These are phyloP conservation scores for Colletotrichum lentis DNA, from an alignment of 2,329 filamentous ascomycete species.

Conservation along the genomic window DNA sequence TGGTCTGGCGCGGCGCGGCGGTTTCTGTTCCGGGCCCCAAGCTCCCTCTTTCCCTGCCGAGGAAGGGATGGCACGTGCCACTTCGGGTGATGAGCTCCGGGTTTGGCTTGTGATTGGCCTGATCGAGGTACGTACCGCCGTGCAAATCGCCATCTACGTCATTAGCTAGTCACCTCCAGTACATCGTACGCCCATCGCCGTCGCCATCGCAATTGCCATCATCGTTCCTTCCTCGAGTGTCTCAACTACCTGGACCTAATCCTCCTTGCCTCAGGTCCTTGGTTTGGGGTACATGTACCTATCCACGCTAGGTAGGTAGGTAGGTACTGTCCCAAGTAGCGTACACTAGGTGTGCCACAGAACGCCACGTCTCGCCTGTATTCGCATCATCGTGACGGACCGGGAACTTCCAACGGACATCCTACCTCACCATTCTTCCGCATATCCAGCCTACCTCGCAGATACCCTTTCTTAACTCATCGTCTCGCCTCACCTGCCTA, in stretches of 20 bases:
- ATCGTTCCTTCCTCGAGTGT: no score
- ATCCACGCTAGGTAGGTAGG: no score
- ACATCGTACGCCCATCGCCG: neutral
- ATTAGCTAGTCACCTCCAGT: constrained; percentile 20
- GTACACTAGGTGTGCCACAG: no score
- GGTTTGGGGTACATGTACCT: no score
- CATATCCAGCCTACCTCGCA: neutral
- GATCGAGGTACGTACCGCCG: neutral
- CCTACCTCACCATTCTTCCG: neutral
- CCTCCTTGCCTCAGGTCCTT: no score
- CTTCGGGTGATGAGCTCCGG: neutral
- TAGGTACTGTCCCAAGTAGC: no score
- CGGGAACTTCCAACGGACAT: constrained; percentile 6
- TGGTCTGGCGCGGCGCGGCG: neutral
- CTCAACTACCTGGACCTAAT: no score
- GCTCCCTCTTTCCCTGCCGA: neutral
- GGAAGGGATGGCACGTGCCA: neutral
- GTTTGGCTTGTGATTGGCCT: neutral
- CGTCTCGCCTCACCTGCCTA: neutral
- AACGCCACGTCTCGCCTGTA: no score
- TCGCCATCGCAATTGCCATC: no score
- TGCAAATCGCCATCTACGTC: constrained; percentile 8
- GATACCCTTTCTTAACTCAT: no score
- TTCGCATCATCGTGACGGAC: neutral
- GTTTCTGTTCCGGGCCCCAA: neutral